Percentiles rank a stretch among this genome's conserved stretches.
phyloP scores from a whole-genome alignment of 208 protist species.

The Crithidia bombi region DNA sequence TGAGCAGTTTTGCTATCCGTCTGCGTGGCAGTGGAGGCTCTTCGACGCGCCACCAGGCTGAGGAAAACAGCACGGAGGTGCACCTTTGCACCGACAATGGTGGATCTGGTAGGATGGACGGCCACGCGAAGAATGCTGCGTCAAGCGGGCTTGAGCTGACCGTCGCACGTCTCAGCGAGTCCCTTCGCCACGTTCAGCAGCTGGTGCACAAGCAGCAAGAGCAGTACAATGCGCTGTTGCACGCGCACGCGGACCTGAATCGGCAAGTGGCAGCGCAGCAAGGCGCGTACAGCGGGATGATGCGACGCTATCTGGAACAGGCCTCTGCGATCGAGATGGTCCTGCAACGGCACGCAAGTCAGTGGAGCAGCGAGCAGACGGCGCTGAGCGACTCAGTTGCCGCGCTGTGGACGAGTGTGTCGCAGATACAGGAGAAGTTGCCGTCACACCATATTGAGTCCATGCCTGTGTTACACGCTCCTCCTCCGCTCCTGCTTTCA shows the following conservation, averaged over 20 bases:
- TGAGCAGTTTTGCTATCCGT: slow-evolving; percentile 37
- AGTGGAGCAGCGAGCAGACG: slow-evolving; percentile 16
- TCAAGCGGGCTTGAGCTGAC: not conserved
- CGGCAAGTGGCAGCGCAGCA: slow-evolving; percentile 26
- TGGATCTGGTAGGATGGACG: not conserved
- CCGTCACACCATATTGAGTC: not conserved
- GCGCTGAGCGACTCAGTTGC: slow-evolving; percentile 15
- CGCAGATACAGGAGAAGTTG: slow-evolving; percentile 10
- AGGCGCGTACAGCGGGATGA: slow-evolving; percentile 9
- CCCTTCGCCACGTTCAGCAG: slow-evolving; percentile 17
- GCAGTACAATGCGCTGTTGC: slow-evolving; percentile 27
- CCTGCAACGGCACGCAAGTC: slow-evolving; percentile 7
- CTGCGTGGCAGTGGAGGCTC: slow-evolving; percentile 10
- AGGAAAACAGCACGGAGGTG: not conserved
- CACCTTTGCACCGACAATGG: not conserved
- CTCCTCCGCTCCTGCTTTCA: not conserved
- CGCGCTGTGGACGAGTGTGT: slow-evolving; percentile 18
- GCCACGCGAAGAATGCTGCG: not conserved
- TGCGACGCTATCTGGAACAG: slow-evolving; percentile 11
- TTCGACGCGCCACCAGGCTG: not conserved
- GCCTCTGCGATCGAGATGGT: slow-evolving; percentile 10
- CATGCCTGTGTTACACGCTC: too few relatives aligned
- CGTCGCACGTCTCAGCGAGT: slow-evolving; percentile 3
- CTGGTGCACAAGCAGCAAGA: slow-evolving; percentile 22
- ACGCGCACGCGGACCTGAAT: slow-evolving; percentile 22